A percentile compares a stretch with the other conserved stretches of the same genome.
Conservation (phyloP, 1,139 yeast species). For the Suhomyces coccinellae region DNA sequence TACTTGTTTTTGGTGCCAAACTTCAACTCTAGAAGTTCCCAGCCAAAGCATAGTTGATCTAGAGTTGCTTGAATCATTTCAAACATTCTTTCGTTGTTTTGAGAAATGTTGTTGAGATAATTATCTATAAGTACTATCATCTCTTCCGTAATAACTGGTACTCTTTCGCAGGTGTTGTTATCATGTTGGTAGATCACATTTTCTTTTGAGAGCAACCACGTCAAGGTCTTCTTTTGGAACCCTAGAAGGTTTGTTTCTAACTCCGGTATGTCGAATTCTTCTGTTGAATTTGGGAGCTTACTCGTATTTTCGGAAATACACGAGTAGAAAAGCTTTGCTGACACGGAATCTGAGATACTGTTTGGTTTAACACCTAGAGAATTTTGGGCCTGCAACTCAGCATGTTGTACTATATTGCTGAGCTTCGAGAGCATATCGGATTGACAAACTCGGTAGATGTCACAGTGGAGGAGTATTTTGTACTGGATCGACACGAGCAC, state of each 20-base stretch:
- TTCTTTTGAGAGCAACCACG: conserved; percentile 66
- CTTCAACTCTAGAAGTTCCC: conserved; percentile 36
- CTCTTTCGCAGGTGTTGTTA: conserved; percentile 23
- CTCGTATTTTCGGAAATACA: conserved; percentile 35
- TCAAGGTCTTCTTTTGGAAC: conserved; percentile 64
- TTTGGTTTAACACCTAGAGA: background rate
- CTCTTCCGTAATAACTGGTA: conserved; percentile 19
- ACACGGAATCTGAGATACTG: conserved; percentile 4
- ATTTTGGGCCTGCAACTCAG: background rate
- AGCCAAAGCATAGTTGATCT: conserved; percentile 52
- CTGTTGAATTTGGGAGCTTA: conserved; percentile 20
- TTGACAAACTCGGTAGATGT: conserved; percentile 14
- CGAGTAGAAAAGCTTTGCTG: conserved; percentile 31
- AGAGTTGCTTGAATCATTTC: conserved; percentile 23
- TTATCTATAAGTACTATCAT: conserved; percentile 10
- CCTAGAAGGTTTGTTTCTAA: conserved; percentile 50
- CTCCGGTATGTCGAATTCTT: conserved; percentile 43
- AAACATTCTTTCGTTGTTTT: conserved; percentile 14
- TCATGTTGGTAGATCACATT: conserved; percentile 43
- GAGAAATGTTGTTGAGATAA: conserved; percentile 8
- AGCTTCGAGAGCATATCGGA: conserved; percentile 13
- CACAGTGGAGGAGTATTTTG: conserved; percentile 10
- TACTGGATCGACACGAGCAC: conserved; percentile 11
- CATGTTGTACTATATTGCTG: conserved; percentile 2
- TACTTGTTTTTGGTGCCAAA: conserved; percentile 13